Evolutionary conservation across 805 yeast species (phyloP), one percentile per base, ranked within the genome.

Genomic region (Wickerhamomyces sydowiorum): DNA sequence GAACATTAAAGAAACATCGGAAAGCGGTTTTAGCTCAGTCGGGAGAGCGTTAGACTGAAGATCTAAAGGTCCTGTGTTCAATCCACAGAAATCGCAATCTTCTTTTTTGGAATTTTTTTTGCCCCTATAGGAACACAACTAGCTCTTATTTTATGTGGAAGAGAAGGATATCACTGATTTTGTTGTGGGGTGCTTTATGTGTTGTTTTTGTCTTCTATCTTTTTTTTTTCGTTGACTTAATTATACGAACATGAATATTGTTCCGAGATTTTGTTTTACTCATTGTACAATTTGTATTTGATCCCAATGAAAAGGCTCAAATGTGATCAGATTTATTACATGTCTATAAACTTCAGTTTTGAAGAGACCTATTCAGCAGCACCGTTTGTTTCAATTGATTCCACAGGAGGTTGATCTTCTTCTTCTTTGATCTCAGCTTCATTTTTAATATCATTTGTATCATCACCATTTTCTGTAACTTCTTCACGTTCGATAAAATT

Each of bases 11-110:
- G 7, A 29, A 13, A 9, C 12, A 34, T n/a, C 18, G 18, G 31
- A n/a, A 29, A 29, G 60, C 60, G 56, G 56, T 47, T 48, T 53
- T 57, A 57, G 62, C 60, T 57, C 60, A 57, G 58, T 47, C 53
- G 62, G 60, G 60, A 57, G 60, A 57, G 60, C 60, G 60, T 51
- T 52, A 52, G 59, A 57, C 60, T 57, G 60, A 57, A 57, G 60
- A 80, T 80, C 86, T 78, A 81, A 72, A 80, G 86, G 86, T 79
- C 83, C 81, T 77, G 84, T 76, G 85, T 80, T 80, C 85, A 80
- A 79, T 77, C 84, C 86, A 76, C 85, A 78, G 75, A 72, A 68
- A 62, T 69, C 76, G 78, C 78, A 73, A 52, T 41, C 45, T 40
- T 47, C 48, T 50, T 50, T 48, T 37, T 42, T 28, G n/a, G n/a